Base-by-base conservation (phyloP, 495 filamentous ascomycete species). In the Aspergillus avenaceus region DNA sequence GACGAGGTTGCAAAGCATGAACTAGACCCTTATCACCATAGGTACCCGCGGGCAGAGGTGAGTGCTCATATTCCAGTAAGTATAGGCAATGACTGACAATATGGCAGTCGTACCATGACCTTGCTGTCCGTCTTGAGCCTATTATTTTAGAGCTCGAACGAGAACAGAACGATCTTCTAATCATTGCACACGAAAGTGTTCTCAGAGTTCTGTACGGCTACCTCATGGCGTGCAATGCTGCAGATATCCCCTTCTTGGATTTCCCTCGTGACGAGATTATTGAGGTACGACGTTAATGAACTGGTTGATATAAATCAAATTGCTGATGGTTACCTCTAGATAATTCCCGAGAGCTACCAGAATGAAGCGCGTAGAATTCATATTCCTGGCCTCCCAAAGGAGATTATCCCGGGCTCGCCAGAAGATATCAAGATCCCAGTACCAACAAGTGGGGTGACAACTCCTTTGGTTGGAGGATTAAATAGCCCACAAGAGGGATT, bases 201-300 rank as follows among this genome's bases (percentile, higher is more conserved):
- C 74, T 99, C 40, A 87, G 95, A 41, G 95, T 99, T 34, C 75
- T 99, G 21, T 99, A 97, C 62, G 91, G 92, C 11, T 99, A 99
- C 63, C 78, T 97, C 28, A 97, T 97, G 95, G 95, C 95, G 50
- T 97, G 95, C 70, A 90, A 89, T 67, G 91, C 95, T n/a, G 84
- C 83, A 55, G 90, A 95, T 58, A 99, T 99, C 52, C 95, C 95
- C 14, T 86, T 83, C 58, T 80, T 99, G 49, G 87, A 89, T 52
- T 99, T 99, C 61, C 91, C 93, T 9, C 86, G 95, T 8, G 85
- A 99, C 64, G 90, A 97, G 64, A 96, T 99, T 57, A 91, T 99
- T 60, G 95, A 98, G 79, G 84, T 84, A 63, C 50, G 67, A 59
- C 29, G 18, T 8, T 25, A 29, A 43, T 57, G 3, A 36, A 8